These are phyloP conservation scores for Physcomitrium patens DNA, from an alignment of 225 moss, liverwort and hornwort species.

Conservation along the genomic window DNA sequence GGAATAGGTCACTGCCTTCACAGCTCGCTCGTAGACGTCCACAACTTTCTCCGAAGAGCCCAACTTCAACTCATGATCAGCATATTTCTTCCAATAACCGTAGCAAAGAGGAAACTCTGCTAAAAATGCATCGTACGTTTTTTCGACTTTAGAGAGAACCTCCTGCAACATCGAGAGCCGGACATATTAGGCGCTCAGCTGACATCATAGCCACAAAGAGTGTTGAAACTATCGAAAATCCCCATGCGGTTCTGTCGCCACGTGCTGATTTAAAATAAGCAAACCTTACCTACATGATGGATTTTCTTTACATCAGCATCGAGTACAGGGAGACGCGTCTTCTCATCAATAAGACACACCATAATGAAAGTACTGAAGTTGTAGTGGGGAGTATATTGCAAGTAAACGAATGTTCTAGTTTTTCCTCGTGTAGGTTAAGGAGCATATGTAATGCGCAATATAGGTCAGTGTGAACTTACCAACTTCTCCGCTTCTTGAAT, in stretches of 20 bases:
- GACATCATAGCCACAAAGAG: background rate
- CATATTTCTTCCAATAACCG: constrained; percentile 99
- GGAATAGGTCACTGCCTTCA: constrained; percentile 94
- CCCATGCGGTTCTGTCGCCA: background rate
- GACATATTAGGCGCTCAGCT: background rate
- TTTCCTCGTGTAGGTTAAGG: background rate
- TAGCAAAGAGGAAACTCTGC: constrained; percentile 98
- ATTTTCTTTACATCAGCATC: too few species aligned
- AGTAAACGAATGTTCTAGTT: too few species aligned
- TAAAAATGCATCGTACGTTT: constrained; percentile 79
- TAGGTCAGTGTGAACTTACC: constrained; percentile 36
- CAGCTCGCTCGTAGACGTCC: constrained; percentile 95
- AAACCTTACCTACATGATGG: too few species aligned
- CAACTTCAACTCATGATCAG: constrained; percentile 82
- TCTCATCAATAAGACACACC: too few species aligned
- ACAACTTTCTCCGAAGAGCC: constrained; percentile 79
- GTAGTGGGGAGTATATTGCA: too few species aligned
- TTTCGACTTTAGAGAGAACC: constrained; percentile 66
- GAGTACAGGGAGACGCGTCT: too few species aligned
- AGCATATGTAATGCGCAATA: background rate
- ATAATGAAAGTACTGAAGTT: too few species aligned
- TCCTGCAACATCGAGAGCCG: constrained; percentile 48
- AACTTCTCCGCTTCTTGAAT: constrained; percentile 94
- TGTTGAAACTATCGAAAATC: background rate
- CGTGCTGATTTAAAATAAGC: too few species aligned